Evolutionary conservation across 441 rosid genomes (phyloP), one percentile per base, ranked within the genome.

Genomic region (Gossypium aridum): DNA sequence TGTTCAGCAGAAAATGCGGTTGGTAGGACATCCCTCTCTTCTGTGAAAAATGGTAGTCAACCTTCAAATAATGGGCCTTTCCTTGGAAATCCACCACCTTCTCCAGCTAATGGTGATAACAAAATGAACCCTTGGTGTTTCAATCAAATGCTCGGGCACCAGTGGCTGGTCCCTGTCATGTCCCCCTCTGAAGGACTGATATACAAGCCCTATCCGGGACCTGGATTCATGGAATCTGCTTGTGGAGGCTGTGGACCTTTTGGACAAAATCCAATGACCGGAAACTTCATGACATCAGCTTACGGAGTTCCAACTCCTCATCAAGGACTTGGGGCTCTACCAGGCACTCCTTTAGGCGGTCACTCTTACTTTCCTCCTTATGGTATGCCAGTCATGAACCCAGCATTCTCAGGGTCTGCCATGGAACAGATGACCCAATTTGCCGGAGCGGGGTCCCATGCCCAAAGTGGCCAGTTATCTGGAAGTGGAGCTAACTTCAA

Each of bases 121-220:
- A 71, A 76, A 66, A 73, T 64, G 55, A 75, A 70, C 71, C 82
- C 84, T 45, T 84, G 86, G 87, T 84, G 78, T 80, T 90, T 72
- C 83, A 88, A 83, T 71, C 90, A 85, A 20, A 79, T 86, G 13
- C 79, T 82, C 0, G 93, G 91, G 61, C 86, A 90, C 51, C 99
- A 89, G 51, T 92, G 98, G 97, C 66, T 95, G 75, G 77, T 95
- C 77, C 99, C 99, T 37, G 86, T 95, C 19, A 91, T 95, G 93
- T 89, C 96, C 57, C 96, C 94, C 37, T 88, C 90, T 0, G 97
- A 95, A 84, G 99, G 99, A 75, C 89, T 95, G 25, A 71, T 92
- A 64, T 92, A 88, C 84, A 95, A 91, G 85, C 97, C 99, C 9
- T 90, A 88, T 77, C 75, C 88, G 2, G 82, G 81, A 12, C 79